These are phyloP conservation scores for Boletus barrowsii DNA, from an alignment of 768 basidiomycete genomes.

Conservation along the genomic window DNA sequence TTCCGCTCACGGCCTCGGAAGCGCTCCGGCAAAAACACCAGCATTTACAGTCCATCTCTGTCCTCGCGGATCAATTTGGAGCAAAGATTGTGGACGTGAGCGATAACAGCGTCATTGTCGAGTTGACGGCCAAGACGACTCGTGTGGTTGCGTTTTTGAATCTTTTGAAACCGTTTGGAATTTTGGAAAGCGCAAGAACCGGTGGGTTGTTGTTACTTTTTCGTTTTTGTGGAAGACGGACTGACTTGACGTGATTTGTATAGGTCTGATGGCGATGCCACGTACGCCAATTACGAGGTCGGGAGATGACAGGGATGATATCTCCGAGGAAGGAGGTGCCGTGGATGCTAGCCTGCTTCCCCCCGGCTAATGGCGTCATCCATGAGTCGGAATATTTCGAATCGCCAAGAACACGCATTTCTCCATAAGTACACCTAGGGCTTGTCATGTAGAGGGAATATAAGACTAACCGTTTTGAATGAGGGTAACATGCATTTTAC, in stretches of 20 bases:
- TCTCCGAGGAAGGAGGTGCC: conserved; percentile 47
- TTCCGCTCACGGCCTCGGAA: conserved; percentile 71
- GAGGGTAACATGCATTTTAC: no score
- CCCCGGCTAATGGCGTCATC: conserved; percentile 61
- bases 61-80: conserved; percentile 83
- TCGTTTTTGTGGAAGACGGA: background rate
- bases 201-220: conserved; percentile 47
- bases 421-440: background rate
- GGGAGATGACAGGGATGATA: conserved; percentile 56
- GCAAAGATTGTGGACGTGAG: conserved; percentile 93
- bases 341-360: conserved; percentile 92
- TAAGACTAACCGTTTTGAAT: no score
- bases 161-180: conserved; percentile 89
- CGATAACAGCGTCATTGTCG: conserved; percentile 92
- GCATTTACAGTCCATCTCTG: conserved; percentile 82
- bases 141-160: conserved; percentile 92
- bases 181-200: conserved; percentile 92
- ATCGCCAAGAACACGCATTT: no score
- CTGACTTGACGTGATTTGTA: background rate
- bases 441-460: background rate
- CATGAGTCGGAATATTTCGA: no score
- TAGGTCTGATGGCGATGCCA: conserved; percentile 98
- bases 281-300: conserved; percentile 79
- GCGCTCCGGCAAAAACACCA: conserved; percentile 87
- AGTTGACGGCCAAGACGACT: conserved; percentile 88